Evolutionary conservation across 768 basidiomycete genomes (phyloP), one percentile per base, ranked within the genome.

Genomic region (Gymnopilus dilepis): DNA sequence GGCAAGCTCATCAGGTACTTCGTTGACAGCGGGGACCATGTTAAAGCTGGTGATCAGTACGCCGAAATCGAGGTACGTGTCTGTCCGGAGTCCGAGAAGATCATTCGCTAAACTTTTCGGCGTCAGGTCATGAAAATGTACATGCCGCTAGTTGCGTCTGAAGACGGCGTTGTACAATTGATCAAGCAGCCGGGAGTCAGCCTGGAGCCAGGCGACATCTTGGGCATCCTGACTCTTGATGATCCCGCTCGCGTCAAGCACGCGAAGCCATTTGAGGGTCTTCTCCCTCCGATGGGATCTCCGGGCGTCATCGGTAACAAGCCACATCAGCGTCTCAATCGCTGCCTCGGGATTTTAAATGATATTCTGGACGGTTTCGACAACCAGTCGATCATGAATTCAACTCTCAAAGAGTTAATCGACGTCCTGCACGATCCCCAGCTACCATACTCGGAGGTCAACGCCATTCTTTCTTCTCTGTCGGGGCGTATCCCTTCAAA

Each of bases 141-240:
- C 77, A 97, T 99, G 97, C 95, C 95, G 3, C 86, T 99, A 58
- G 88, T 94, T 58, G 95, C 95, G 5, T 86, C 91, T 2, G 97
- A 99, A 74, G 94, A 97, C 73, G 97, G 97, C 69, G 84, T 90
- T 47, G 89, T 96, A 17, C 95, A 97, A 69, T 87, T 99, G 69
- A 94, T 99, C 76, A 99, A 99, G 78, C 97, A 99, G 74, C 94
- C 97, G 58, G 97, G 97, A 69, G 94, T 96, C 71, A 95, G 94
- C 65, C 86, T 99, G 57, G 94, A 97, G 65, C 94, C 96, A 12
- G 97, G 97, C 24, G 97, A 98, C 74, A 95, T 99, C 59, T 87
- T 99, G 60, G 97, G 97, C 76, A 96, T 99, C 69, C 83, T 99
- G 59, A 93, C 95, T 8, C 86, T 99, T 59, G 97, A 99, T 70